A percentile compares a stretch with the other conserved stretches of the same genome.
phyloP scores from a whole-genome alignment of 2,329 filamentous ascomycete species.

The Dendrostoma leiphaemia region DNA sequence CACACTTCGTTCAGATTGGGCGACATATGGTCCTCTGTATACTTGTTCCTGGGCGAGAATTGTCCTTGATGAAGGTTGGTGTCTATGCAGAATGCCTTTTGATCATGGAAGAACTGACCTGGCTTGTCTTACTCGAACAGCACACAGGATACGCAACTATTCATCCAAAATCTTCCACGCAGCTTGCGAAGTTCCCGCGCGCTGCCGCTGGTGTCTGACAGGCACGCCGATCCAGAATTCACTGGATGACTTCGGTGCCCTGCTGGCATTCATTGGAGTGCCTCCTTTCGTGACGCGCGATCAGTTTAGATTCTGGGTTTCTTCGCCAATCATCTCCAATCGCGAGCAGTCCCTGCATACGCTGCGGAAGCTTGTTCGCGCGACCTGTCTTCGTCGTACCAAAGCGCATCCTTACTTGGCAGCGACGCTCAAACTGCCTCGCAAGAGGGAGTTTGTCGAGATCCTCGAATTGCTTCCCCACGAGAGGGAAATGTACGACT shows the following conservation, averaged over 20 bases:
- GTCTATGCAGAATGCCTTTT: neutral
- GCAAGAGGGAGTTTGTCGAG: constrained; percentile 16
- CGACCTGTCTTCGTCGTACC: constrained; percentile 30
- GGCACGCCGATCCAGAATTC: constrained; percentile 41
- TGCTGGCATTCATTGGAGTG: constrained; percentile 34
- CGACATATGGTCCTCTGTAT: constrained; percentile 7
- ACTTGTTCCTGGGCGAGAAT: constrained; percentile 29
- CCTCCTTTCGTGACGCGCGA: constrained; percentile 21
- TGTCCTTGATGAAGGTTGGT: constrained; percentile 38
- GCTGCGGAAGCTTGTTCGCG: constrained; percentile 25
- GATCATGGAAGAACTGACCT: constrained; percentile 6
- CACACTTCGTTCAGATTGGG: constrained; percentile 27
- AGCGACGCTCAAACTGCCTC: constrained; percentile 20
- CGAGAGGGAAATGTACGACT: constrained; percentile 23
- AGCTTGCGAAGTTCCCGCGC: constrained; percentile 23
- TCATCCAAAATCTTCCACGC: constrained; percentile 30
- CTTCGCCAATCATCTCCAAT: constrained; percentile 22
- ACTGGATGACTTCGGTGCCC: constrained; percentile 37
- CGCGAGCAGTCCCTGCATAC: constrained; percentile 17
- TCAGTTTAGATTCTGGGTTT: constrained; percentile 24
- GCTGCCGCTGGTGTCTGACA: constrained; percentile 37
- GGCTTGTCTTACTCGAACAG: constrained; percentile 22
- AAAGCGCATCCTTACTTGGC: constrained; percentile 19
- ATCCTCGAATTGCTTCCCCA: constrained; percentile 14
- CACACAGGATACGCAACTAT: constrained; percentile 35